A percentile compares a stretch with the other conserved stretches of the same genome.
phyloP scores from a whole-genome alignment of 805 yeast species.

The Hanseniaspora thailandica region DNA sequence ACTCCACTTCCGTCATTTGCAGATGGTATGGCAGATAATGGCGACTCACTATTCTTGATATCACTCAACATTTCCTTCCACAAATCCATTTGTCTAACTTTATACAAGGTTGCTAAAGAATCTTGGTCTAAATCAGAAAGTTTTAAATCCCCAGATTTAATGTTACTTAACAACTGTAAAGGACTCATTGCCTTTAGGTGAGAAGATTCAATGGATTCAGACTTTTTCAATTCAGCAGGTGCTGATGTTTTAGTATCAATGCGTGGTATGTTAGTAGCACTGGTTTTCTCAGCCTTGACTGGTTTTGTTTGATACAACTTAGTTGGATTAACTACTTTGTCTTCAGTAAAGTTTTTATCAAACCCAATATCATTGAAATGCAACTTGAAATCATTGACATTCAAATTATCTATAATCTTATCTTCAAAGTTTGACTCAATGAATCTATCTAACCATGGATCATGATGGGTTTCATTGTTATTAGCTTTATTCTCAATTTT shows the following conservation, averaged over 20 bases:
- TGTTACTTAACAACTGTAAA: slow-evolving; percentile 22
- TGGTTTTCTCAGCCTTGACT: neutral
- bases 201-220: slow-evolving; percentile 18
- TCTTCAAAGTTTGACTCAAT: slow-evolving; percentile 55
- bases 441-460: slow-evolving; percentile 56
- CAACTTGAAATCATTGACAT: slow-evolving; percentile 19
- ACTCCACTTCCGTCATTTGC: neutral
- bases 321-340: neutral
- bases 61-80: slow-evolving; percentile 34
- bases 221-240: neutral
- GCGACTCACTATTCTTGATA: slow-evolving; percentile 9
- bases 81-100: slow-evolving; percentile 55
- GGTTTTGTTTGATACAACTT: neutral
- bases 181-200: slow-evolving; percentile 20
- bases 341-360: slow-evolving; percentile 15
- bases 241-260: neutral
- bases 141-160: slow-evolving; percentile 28
- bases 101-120: slow-evolving; percentile 44
- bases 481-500: too few relatives aligned
- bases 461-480: slow-evolving; percentile 13
- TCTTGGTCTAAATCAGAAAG: slow-evolving; percentile 28
- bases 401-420: slow-evolving; percentile 37
- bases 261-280: neutral
- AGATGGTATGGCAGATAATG: neutral
- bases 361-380: slow-evolving; percentile 51